Evolutionary conservation across 2,329 filamentous ascomycete genomes (phyloP).

Genomic region (Ophiostoma sp.): DNA sequence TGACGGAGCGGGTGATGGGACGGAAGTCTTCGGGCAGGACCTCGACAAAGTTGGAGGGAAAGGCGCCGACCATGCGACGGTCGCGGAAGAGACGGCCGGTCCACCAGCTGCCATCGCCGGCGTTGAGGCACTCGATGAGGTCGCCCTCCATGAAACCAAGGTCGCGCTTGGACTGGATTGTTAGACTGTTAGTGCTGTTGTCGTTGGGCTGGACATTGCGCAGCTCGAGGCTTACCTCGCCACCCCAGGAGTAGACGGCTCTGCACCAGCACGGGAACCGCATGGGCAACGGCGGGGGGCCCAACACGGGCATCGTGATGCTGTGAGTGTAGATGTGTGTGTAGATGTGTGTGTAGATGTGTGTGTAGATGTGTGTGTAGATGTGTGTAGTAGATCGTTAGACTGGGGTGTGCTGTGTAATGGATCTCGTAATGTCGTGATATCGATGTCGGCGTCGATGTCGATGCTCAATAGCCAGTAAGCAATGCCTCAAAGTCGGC

Average conservation of each 20-base stretch:
- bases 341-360: not conserved
- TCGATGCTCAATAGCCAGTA: not conserved
- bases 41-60: constrained; percentile 96
- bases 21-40: constrained; percentile 80
- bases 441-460: not conserved
- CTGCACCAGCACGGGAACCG: constrained; percentile 24
- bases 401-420: not conserved
- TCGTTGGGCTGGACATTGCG: no score
- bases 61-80: constrained; percentile 82
- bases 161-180: constrained; percentile 71
- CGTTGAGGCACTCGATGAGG: constrained; percentile 95
- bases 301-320: constrained; percentile 21
- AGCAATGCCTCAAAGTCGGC: not conserved
- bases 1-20: constrained; percentile 60
- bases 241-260: constrained; percentile 73
- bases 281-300: constrained; percentile 29
- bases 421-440: not conserved
- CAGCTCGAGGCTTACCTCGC: constrained; percentile 53
- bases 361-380: not conserved
- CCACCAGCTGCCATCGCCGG: constrained; percentile 98
- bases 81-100: constrained; percentile 87
- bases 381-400: not conserved
- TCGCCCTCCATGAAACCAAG: constrained; percentile 97
- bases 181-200: not conserved
- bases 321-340: not conserved